Evolutionary conservation across 2,329 filamentous ascomycete species (phyloP).

Genomic region (Alternaria dauci): DNA sequence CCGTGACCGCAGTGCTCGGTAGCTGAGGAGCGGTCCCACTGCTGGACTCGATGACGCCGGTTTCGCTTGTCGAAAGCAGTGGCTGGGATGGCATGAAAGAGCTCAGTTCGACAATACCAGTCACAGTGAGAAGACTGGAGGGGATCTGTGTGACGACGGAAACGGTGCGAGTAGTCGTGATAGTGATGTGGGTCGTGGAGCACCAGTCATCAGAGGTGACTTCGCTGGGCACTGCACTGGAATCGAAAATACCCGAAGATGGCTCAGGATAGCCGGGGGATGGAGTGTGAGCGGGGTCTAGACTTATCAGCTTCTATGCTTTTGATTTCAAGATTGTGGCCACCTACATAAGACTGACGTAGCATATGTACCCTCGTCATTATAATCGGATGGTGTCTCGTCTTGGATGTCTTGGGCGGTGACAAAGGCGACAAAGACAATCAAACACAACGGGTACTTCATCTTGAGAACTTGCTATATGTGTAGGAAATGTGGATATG

Average conservation of each 20-base stretch:
- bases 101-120: not conserved
- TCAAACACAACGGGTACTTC: slow-evolving; percentile 36
- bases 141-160: slow-evolving; percentile 2
- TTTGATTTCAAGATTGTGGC: not conserved
- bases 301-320: not conserved
- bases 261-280: not conserved
- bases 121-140: not conserved
- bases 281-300: not conserved
- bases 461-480: slow-evolving; percentile 23
- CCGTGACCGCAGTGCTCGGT: not conserved
- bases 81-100: not conserved
- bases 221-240: not conserved
- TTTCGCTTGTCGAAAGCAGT: not conserved
- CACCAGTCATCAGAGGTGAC: not conserved
- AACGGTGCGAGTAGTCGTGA: slow-evolving; percentile 7
- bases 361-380: not conserved
- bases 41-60: not conserved
- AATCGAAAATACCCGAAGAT: not conserved
- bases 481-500: not conserved
- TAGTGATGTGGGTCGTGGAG: not conserved
- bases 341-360: slow-evolving; percentile 44
- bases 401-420: slow-evolving; percentile 51
- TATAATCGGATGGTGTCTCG: slow-evolving; percentile 48
- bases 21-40: not conserved
- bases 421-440: slow-evolving; percentile 50